These are phyloP conservation scores for Hsuehochloa calcarea DNA, from an alignment of 176 grass and related monocot species.

Conservation along the genomic window DNA sequence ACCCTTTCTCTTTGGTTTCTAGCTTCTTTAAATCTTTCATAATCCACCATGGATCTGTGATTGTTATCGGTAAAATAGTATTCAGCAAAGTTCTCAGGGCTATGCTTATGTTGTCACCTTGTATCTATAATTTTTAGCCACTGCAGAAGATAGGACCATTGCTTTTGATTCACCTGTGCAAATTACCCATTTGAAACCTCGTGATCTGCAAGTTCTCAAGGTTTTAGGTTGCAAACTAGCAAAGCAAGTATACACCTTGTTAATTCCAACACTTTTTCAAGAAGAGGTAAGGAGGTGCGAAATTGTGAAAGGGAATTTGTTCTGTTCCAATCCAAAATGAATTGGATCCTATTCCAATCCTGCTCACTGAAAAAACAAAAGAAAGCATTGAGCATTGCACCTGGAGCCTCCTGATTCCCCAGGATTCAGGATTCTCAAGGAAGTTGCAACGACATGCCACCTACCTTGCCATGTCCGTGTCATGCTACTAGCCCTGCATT, in stretches of 20 bases:
- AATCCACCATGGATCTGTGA: neutral
- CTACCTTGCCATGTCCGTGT: conserved; percentile 24
- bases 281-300: neutral
- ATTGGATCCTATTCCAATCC: neutral
- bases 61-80: neutral
- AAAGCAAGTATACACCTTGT: neutral
- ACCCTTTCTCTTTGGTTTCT: neutral
- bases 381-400: neutral
- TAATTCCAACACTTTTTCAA: neutral
- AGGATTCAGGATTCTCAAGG: neutral
- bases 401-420: conserved; percentile 10
- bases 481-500: conserved; percentile 34
- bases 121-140: neutral
- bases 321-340: neutral
- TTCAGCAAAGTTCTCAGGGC: neutral
- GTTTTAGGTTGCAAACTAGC: neutral
- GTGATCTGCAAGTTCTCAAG: neutral
- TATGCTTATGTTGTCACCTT: neutral
- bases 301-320: neutral
- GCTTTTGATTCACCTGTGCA: neutral
- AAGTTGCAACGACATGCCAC: conserved; percentile 11
- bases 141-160: neutral
- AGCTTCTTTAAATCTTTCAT: neutral
- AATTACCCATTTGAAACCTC: neutral
- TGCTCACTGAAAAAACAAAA: neutral